Evolutionary conservation across 192 early-diverging fungal species (phyloP).

Genomic region (Chytriomyces hyalinus): DNA sequence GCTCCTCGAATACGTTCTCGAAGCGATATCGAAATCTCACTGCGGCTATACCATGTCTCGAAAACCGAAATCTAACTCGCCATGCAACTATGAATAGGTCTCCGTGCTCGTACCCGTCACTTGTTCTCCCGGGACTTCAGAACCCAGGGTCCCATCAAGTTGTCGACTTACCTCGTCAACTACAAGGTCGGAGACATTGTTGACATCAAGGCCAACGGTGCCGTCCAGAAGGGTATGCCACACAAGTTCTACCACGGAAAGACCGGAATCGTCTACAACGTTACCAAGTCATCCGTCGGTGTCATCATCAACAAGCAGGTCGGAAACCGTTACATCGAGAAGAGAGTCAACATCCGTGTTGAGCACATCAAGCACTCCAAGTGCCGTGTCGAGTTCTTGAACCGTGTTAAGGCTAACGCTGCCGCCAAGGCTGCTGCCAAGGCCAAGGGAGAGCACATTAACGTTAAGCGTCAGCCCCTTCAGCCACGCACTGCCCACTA

Average conservation of each 20-base stretch:
- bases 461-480: slow-evolving; percentile 89
- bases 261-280: slow-evolving; percentile 99
- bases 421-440: slow-evolving; percentile 83
- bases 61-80: too few relatives aligned
- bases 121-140: slow-evolving; percentile 98
- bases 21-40: too few relatives aligned
- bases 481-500: slow-evolving; percentile 86
- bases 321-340: slow-evolving; percentile 97
- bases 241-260: slow-evolving; percentile 99
- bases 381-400: slow-evolving; percentile 97
- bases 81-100: slow-evolving; percentile 44
- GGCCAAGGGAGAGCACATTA: slow-evolving; percentile 73
- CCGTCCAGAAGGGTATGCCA: slow-evolving; percentile 99
- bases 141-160: slow-evolving; percentile 86
- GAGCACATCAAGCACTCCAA: slow-evolving; percentile 99
- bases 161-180: slow-evolving; percentile 97
- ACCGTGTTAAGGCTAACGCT: slow-evolving; percentile 95
- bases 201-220: slow-evolving; percentile 99
- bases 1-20: background rate
- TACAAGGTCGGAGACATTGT: slow-evolving; percentile 99
- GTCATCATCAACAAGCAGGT: slow-evolving; percentile 98
- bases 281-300: slow-evolving; percentile 98
- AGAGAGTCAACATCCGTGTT: slow-evolving; percentile 97
- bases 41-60: too few relatives aligned
- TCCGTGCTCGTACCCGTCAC: slow-evolving; percentile 97